These are phyloP conservation scores for Pigoraptor vietnamica DNA, from an alignment of 78 protist genomes.

Conservation along the genomic window DNA sequence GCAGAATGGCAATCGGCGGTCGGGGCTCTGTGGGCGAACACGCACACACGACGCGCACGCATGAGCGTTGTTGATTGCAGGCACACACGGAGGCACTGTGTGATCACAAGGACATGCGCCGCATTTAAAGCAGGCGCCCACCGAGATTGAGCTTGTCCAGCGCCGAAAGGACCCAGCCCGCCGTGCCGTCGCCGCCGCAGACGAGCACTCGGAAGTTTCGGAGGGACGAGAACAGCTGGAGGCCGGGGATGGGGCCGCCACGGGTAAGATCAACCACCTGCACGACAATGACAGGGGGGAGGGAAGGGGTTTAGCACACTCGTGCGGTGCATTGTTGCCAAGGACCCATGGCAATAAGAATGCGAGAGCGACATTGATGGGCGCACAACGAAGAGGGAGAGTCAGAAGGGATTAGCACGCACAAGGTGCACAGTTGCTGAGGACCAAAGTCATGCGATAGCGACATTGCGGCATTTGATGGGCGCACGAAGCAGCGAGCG, in stretches of 20 bases:
- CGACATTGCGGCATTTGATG: not conserved
- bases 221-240: slow-evolving; percentile 2
- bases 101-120: too few species aligned
- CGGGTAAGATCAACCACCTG: slow-evolving; percentile 20
- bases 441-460: not conserved
- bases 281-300: too few species aligned
- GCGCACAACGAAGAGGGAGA: not conserved
- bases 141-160: slow-evolving; percentile 13
- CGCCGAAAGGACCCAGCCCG: slow-evolving; percentile 72
- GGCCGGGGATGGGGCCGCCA: slow-evolving; percentile 16
- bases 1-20: slow-evolving; percentile 61
- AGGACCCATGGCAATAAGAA: too few species aligned
- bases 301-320: too few species aligned
- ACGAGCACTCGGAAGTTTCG: slow-evolving; percentile 43
- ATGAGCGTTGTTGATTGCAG: too few species aligned
- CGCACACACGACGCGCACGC: too few species aligned
- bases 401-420: not conserved
- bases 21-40: not conserved
- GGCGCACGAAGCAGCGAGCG: not conserved
- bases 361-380: not conserved
- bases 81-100: too few species aligned
- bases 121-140: not conserved
- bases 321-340: too few species aligned
- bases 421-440: not conserved
- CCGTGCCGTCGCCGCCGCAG: slow-evolving; percentile 91